Base-by-base conservation (phyloP, 495 filamentous ascomycete genomes). In the Penicillium soppii region DNA sequence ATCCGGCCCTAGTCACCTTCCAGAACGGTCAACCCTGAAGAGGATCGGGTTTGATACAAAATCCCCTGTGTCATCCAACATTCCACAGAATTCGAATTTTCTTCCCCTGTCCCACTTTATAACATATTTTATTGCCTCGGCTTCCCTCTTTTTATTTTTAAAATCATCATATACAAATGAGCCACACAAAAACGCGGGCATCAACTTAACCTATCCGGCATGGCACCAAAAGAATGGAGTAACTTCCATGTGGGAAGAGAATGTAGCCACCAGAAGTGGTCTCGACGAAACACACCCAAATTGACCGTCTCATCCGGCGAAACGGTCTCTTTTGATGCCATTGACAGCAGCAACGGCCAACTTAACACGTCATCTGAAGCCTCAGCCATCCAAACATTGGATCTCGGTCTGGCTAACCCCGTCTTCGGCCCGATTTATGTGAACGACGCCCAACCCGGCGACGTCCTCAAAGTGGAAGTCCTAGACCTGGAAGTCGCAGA, bases 301-400 rank as follows among this genome's bases (percentile, higher is more conserved):
- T 53, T 74, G 39, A 74, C 71, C n/a, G 68, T 80, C 41, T 54
- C 67, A 0, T 77, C 77, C 5, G 74, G 75, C 6, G 52, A 67
- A 33, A 67, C 64, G 3, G 62, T 79, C 41, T 63, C 70, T 13
- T 77, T 80, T 53, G 76, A 79, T 56, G 64, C 74, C 15, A 67
- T 73, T 30, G 76, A 79, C 53, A 77, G 77, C 47, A 77, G 77
- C 59, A 72, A 76, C 51, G 75, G 74, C 43, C 77, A 80, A 56
- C 70, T 80, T 39, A 58, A 61, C 9, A 50, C 62, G 1, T 47
- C 48, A 12, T 75, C 71, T 23, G 65, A 74, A 22, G 59, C 65
- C 16, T 68, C 70, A 3, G 62, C 67, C n/a, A 59, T 80, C 46
- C 53, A 53, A 25, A 57, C 65, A 13, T 69, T 80, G 50, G 62